A percentile compares a stretch with the other conserved stretches of the same genome.
These are phyloP conservation scores for Prunus fruticosa DNA, from an alignment of 306 rosid species.

Conservation along the genomic window DNA sequence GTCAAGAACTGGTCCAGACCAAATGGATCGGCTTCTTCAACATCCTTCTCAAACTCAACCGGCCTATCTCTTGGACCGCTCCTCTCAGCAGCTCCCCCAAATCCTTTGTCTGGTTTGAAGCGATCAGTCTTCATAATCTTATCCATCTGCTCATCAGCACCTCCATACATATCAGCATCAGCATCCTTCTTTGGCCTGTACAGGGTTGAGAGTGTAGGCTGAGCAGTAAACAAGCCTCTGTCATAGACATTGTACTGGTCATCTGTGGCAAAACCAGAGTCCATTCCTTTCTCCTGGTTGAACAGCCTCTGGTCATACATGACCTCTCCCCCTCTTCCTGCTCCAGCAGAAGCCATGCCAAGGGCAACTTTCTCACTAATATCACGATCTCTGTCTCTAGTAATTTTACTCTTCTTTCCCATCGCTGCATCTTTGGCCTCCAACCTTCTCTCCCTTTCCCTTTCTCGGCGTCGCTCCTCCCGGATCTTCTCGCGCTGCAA, in stretches of 20 bases:
- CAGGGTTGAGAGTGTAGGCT: not conserved
- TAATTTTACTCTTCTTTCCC: slow-evolving; percentile 34
- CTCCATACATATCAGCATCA: not conserved
- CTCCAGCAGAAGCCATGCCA: not conserved
- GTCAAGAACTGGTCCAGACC: slow-evolving; percentile 90
- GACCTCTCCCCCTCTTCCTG: not conserved
- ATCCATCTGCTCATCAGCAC: not conserved
- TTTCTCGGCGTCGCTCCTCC: slow-evolving; percentile 53
- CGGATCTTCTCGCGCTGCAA: not conserved
- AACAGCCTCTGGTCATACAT: not conserved
- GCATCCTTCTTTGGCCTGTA: not conserved
- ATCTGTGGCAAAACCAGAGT: not conserved
- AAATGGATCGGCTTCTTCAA: slow-evolving; percentile 89
- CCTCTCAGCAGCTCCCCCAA: slow-evolving; percentile 51
- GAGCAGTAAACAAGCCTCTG: not conserved
- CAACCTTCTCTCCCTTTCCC: not conserved
- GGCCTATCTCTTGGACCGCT: slow-evolving; percentile 76
- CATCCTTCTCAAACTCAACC: slow-evolving; percentile 74
- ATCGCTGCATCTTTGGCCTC: slow-evolving; percentile 41
- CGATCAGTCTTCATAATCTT: not conserved
- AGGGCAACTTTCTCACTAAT: not conserved
- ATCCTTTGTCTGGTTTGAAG: not conserved
- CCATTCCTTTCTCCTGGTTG: not conserved
- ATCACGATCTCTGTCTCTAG: not conserved
- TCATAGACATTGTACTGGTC: not conserved